A percentile compares a stretch with the other conserved stretches of the same genome.
phyloP scores from a whole-genome alignment of 768 basidiomycete genomes.

The Tubosaeta sp. region DNA sequence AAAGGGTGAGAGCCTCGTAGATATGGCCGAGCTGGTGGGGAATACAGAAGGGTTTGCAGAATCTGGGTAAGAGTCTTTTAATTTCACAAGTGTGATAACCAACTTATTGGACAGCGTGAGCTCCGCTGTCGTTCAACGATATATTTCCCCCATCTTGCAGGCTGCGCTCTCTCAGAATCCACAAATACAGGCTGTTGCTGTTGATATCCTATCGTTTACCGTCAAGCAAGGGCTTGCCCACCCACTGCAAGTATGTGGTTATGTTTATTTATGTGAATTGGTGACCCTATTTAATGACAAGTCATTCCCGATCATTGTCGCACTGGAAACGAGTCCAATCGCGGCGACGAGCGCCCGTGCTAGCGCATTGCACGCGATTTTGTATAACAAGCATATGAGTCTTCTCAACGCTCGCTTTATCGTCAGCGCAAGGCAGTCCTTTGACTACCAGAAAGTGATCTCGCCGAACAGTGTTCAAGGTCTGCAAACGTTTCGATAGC shows the following conservation, averaged over 20 bases:
- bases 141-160: slow-evolving; percentile 74
- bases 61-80: slow-evolving; percentile 68
- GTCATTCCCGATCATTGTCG: slow-evolving; percentile 90
- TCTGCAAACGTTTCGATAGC: slow-evolving; percentile 19
- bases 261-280: not conserved
- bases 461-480: slow-evolving; percentile 49
- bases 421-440: slow-evolving; percentile 76
- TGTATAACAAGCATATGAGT: slow-evolving; percentile 87
- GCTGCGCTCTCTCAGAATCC: slow-evolving; percentile 70
- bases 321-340: slow-evolving; percentile 82
- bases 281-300: slow-evolving; percentile 26
- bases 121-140: slow-evolving; percentile 92
- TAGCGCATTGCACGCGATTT: slow-evolving; percentile 68
- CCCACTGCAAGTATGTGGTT: slow-evolving; percentile 71
- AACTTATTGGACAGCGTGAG: slow-evolving; percentile 60
- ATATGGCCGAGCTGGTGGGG: slow-evolving; percentile 93
- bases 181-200: slow-evolving; percentile 74
- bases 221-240: slow-evolving; percentile 95
- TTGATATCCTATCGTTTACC: slow-evolving; percentile 90
- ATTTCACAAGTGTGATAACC: not conserved
- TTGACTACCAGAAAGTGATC: slow-evolving; percentile 73
- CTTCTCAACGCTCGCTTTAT: slow-evolving; percentile 83
- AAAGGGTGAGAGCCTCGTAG: slow-evolving; percentile 45
- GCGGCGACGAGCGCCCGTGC: slow-evolving; percentile 65
- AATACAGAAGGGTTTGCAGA: slow-evolving; percentile 96